phyloP scores from a whole-genome alignment of 768 basidiomycete species.

The Tricholoma furcatifolium region DNA sequence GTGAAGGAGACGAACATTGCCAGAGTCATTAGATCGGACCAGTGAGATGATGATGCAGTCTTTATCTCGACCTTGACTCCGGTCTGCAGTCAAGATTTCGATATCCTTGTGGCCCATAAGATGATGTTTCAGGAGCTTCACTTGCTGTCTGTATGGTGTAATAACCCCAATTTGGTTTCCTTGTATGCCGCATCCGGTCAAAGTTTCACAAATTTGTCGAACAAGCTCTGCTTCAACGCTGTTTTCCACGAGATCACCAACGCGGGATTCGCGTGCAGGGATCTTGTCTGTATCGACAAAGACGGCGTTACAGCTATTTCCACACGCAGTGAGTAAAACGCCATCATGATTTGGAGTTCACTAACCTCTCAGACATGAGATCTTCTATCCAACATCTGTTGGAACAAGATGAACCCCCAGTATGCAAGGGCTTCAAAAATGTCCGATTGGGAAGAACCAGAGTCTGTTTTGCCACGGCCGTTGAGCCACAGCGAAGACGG shows the following conservation, averaged over 20 bases:
- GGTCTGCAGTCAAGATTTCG: constrained; percentile 91
- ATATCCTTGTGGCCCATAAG: constrained; percentile 55
- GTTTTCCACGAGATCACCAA: constrained; percentile 92
- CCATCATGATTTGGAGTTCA: constrained; percentile 1
- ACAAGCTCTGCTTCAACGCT: constrained; percentile 71
- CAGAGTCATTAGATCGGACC: constrained; percentile 82
- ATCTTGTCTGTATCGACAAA: constrained; percentile 92
- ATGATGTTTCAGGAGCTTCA: constrained; percentile 78
- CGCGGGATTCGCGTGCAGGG: constrained; percentile 76
- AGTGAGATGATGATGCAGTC: constrained; percentile 92
- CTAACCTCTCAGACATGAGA: constrained; percentile 64
- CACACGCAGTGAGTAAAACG: neutral
- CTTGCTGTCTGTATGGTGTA: constrained; percentile 92
- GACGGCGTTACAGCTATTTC: constrained; percentile 72
- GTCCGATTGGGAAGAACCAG: constrained; percentile 51
- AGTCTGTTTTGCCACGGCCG: constrained; percentile 58
- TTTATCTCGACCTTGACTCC: constrained; percentile 93
- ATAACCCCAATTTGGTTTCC: constrained; percentile 83
- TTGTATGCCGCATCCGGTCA: constrained; percentile 62
- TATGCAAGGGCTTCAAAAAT: constrained; percentile 47
- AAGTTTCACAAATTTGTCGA: constrained; percentile 63
- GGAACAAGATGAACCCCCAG: constrained; percentile 20
- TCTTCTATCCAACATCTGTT: constrained; percentile 69
- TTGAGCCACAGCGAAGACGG: constrained; percentile 76
- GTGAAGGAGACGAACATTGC: constrained; percentile 51